These are phyloP conservation scores for Suillus alpinus DNA, from an alignment of 768 basidiomycete genomes.

Conservation along the genomic window DNA sequence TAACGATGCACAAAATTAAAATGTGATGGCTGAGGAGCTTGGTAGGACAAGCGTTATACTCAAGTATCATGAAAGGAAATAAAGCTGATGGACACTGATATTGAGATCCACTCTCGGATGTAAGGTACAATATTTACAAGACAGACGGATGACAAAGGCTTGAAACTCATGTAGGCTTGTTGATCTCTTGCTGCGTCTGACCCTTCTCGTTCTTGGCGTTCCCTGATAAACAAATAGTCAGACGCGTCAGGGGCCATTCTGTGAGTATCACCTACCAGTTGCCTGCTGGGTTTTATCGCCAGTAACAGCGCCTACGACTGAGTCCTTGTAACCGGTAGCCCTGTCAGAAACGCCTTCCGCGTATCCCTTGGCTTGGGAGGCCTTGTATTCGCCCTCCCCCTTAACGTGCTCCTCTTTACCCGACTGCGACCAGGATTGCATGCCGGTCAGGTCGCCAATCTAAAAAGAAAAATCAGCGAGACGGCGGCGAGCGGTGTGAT, in stretches of 20 bases:
- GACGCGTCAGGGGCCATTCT: not conserved
- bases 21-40: not conserved
- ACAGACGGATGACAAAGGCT: not conserved
- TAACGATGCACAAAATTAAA: too few species aligned
- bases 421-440: slow-evolving; percentile 38
- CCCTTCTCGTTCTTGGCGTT: slow-evolving; percentile 56
- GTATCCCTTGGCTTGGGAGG: slow-evolving; percentile 49
- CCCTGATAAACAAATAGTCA: slow-evolving; percentile 32
- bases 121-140: not conserved
- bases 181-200: slow-evolving; percentile 48
- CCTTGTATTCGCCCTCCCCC: slow-evolving; percentile 47
- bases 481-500: not conserved
- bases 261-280: slow-evolving; percentile 33
- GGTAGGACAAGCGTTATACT: not conserved
- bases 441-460: slow-evolving; percentile 44
- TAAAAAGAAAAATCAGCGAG: slow-evolving; percentile 4
- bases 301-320: slow-evolving; percentile 52
- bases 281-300: slow-evolving; percentile 53
- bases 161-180: slow-evolving; percentile 30
- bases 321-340: slow-evolving; percentile 48
- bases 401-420: slow-evolving; percentile 50
- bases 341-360: slow-evolving; percentile 46
- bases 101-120: not conserved
- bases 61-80: not conserved
- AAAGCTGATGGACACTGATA: not conserved